Base-by-base conservation (phyloP, 2,329 filamentous ascomycete genomes). In the Neonectria hederae region DNA sequence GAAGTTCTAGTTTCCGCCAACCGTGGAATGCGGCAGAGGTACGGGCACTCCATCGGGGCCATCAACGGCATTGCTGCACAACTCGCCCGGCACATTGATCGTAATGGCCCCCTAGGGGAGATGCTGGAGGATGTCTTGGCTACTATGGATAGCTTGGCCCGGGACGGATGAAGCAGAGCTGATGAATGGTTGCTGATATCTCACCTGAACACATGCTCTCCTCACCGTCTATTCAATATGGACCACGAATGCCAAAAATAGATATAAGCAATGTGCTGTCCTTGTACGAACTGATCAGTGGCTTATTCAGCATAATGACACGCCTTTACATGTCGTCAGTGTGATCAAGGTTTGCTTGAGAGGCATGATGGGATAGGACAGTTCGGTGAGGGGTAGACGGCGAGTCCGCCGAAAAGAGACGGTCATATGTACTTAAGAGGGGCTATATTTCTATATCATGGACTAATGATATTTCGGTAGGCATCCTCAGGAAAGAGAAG, bases 21-120 rank as follows among this genome's bases (percentile, higher is more conserved):
- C 6, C 69, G 74, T 1, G 84, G 83, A 0, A 79, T 86, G 78
- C 77, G 79, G 60, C 83, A 76, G 68, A 80, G 87, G 19, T 87
- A 87, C 66, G 72, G 76, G 2, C 83, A 86, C 65, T 86, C 85
- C n/a, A 81, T 82, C 17, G 73, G 75, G 51, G 85, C 86, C 7
- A 77, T 90, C 13, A 68, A 79, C 9, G 84, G 85, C 4, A 78
- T 88, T 54, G 82, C 82, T 4, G 71, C 69, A 30, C 82, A 82
- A 68, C 62, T 88, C 67, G 76, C 72, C 42, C 62, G 54, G 19
- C 73, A 73, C n/a, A 63, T 79, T 2, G 75, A 74, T 3, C 68
- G 65, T 3, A 65, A 75, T 19, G 73, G 77, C 11, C 76, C 69
- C 13, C 65, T 86, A 46, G 68, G 72, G 38, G 82, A 83, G 57